Percentiles rank a stretch among this genome's conserved stretches.
These are phyloP conservation scores for Dryadomyces quercus-mongolicae DNA, from an alignment of 2,329 filamentous ascomycete species.

Conservation along the genomic window DNA sequence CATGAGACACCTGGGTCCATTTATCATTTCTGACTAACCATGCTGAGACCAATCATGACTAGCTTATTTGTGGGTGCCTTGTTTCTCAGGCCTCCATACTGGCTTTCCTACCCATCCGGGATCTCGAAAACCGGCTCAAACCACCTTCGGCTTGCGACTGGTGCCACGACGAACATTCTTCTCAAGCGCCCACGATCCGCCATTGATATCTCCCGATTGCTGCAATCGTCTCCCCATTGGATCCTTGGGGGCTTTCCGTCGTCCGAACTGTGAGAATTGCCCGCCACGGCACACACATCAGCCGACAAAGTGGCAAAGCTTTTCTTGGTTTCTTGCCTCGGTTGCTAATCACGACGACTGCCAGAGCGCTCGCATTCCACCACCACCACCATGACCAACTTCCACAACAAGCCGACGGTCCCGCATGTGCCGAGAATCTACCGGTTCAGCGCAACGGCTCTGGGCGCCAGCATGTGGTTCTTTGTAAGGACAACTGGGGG, in stretches of 20 bases:
- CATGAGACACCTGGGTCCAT: background rate
- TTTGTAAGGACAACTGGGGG: conserved; percentile 49
- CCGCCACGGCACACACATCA: background rate
- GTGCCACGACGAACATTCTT: background rate
- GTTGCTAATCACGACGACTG: background rate
- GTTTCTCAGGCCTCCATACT: conserved; percentile 4
- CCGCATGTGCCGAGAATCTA: conserved; percentile 53
- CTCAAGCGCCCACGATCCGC: background rate
- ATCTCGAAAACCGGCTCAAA: background rate
- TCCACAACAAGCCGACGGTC: conserved; percentile 13
- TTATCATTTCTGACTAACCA: background rate
- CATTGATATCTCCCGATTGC: background rate
- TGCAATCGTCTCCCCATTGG: background rate
- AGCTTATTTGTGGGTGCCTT: conserved; percentile 9
- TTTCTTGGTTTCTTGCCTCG: background rate
- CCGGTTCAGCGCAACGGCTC: conserved; percentile 71
- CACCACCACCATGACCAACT: conserved; percentile 8
- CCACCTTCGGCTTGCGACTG: background rate
- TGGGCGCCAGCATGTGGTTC: conserved; percentile 98
- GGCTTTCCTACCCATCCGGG: background rate
- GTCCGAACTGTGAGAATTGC: background rate
- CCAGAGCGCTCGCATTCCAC: background rate
- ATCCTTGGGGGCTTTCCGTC: background rate
- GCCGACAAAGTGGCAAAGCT: background rate
- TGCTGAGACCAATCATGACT: conserved; percentile 6